Conservation (phyloP, 148 eudicot genomes). For the Tetragonia tetragonoides region DNA sequence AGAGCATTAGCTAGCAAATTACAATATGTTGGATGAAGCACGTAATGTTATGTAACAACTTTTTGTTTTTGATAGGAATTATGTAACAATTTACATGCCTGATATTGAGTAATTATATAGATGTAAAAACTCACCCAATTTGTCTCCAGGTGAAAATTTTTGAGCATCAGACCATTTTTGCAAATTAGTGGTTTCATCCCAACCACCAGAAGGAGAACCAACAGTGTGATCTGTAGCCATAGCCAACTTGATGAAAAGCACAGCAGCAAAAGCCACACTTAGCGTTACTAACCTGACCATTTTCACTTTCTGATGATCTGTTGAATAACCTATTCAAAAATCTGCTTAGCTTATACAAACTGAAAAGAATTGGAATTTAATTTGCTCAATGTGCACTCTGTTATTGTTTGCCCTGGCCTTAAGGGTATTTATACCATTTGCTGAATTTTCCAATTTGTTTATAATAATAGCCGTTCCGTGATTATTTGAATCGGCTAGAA, state of each 20-base stretch:
- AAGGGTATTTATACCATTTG: too few relatives aligned
- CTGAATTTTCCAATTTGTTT: too few relatives aligned
- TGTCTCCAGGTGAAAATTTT: conserved; percentile 27
- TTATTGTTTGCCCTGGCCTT: too few relatives aligned
- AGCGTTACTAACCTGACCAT: not conserved
- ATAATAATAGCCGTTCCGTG: not conserved
- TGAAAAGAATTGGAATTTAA: not conserved
- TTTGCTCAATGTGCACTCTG: too few relatives aligned
- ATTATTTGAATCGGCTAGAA: too few relatives aligned
- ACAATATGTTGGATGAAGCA: not conserved
- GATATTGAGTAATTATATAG: not conserved
- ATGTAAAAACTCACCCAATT: conserved; percentile 23
- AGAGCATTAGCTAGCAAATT: too few relatives aligned
- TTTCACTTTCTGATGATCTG: not conserved
- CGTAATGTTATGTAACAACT: not conserved
- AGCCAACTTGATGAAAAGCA: conserved; percentile 19
- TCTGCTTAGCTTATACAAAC: not conserved
- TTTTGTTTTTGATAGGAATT: too few relatives aligned
- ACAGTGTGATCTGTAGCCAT: conserved; percentile 27
- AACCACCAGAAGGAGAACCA: conserved; percentile 34
- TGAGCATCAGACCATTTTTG: conserved; percentile 24
- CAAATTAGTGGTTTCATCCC: conserved; percentile 34
- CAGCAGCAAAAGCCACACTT: conserved; percentile 26
- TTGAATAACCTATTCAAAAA: not conserved
- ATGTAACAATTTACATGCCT: too few relatives aligned